phyloP scores from a whole-genome alignment of 2,329 filamentous ascomycete species.

The Pyrenochaeta sp. region DNA sequence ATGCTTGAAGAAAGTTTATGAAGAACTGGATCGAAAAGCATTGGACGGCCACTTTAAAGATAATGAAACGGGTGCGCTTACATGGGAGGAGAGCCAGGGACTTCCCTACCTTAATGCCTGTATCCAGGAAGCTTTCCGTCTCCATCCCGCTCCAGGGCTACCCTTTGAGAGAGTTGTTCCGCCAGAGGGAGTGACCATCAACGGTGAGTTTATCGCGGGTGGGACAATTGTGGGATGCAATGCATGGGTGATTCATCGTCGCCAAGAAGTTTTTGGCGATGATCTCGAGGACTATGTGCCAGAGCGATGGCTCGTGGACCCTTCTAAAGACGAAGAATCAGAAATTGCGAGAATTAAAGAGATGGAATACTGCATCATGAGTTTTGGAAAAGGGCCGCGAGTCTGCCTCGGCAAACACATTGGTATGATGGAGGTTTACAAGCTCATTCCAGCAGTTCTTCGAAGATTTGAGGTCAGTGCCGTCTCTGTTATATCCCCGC shows the following conservation, averaged over 20 bases:
- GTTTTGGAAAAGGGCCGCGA: constrained; percentile 1
- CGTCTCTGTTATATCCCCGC: too few species aligned
- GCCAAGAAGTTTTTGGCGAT: constrained; percentile 11
- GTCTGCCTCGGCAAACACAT: constrained; percentile 2
- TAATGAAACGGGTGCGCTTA: background rate
- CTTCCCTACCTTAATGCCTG: constrained; percentile 26
- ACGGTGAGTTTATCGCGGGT: constrained; percentile 13
- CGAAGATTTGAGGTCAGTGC: background rate
- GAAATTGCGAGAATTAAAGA: background rate
- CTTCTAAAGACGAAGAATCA: background rate
- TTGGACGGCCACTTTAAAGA: too few species aligned
- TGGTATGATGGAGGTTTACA: constrained; percentile 4
- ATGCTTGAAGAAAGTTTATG: constrained; percentile 1
- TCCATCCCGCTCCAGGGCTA: constrained; percentile 23
- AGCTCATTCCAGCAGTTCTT: constrained; percentile 1
- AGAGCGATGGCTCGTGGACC: constrained; percentile 14
- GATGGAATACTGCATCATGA: constrained; percentile 3
- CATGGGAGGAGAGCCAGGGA: background rate
- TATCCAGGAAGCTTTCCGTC: constrained; percentile 23
- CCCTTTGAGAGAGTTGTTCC: constrained; percentile 21
- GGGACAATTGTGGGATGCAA: constrained; percentile 11
- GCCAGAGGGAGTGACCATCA: constrained; percentile 1
- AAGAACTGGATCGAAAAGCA: constrained; percentile 3
- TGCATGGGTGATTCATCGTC: constrained; percentile 16
- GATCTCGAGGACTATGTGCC: constrained; percentile 11